phyloP scores from a whole-genome alignment of 208 protist species.

The Crithidia brevicula region DNA sequence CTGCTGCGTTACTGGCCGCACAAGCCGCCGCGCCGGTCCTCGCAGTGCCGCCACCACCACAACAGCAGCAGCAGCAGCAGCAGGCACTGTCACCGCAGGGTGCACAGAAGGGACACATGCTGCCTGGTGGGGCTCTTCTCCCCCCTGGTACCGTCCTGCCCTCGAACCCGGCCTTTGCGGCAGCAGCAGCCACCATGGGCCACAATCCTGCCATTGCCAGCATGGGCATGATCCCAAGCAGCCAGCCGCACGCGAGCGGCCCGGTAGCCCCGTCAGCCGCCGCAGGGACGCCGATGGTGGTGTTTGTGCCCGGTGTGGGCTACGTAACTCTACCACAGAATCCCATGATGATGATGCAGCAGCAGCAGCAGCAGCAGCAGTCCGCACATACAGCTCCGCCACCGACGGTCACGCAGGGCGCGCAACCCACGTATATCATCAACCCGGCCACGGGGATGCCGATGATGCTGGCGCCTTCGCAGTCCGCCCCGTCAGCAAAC shows the following conservation, averaged over 20 bases:
- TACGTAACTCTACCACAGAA: slow-evolving; percentile 28
- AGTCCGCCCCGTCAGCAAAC: neutral
- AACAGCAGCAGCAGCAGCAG: neutral
- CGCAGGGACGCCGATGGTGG: slow-evolving; percentile 18
- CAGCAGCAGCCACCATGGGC: slow-evolving; percentile 15
- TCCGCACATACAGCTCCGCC: no score
- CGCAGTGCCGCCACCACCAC: neutral
- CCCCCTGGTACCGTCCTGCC: neutral
- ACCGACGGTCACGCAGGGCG: neutral
- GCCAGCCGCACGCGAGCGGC: neutral
- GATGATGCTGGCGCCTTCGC: slow-evolving; percentile 24
- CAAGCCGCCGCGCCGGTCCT: slow-evolving; percentile 10
- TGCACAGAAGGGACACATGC: slow-evolving; percentile 12
- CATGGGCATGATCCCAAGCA: slow-evolving; percentile 28
- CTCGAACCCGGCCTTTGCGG: slow-evolving; percentile 9
- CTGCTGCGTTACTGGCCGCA: slow-evolving; percentile 6
- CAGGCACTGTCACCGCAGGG: neutral
- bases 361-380: neutral
- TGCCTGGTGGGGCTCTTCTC: slow-evolving; percentile 7
- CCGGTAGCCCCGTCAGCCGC: neutral
- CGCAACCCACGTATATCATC: slow-evolving; percentile 31
- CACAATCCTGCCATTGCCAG: slow-evolving; percentile 16
- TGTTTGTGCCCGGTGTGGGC: slow-evolving; percentile 35
- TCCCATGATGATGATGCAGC: slow-evolving; percentile 18
- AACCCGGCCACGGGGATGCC: slow-evolving; percentile 34